These are phyloP conservation scores for Vanrija sp. DNA, from an alignment of 1,284 basidiomycete species.

Conservation along the genomic window DNA sequence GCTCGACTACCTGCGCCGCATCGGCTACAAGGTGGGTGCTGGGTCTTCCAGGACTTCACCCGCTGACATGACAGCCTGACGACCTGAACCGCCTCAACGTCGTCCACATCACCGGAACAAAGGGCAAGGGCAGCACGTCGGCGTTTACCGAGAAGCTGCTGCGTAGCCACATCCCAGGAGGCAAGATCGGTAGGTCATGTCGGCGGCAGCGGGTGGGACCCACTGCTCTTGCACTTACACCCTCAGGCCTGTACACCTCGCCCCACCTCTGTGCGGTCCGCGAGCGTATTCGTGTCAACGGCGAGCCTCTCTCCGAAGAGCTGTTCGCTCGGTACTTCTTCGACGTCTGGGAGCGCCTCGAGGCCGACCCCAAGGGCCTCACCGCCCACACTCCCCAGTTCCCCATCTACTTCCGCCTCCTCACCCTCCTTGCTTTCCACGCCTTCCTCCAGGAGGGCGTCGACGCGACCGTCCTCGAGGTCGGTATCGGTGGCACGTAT, in stretches of 20 bases:
- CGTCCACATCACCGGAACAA: conserved; percentile 96
- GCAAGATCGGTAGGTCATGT: conserved; percentile 32
- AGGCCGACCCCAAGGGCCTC: conserved; percentile 57
- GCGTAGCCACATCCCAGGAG: conserved; percentile 31
- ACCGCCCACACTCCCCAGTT: conserved; percentile 57
- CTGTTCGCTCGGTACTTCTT: conserved; percentile 90
- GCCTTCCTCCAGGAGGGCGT: conserved; percentile 69
- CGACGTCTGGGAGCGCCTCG: conserved; percentile 88
- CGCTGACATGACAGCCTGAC: conserved; percentile 56
- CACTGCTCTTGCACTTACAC: background rate
- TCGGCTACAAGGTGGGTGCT: conserved; percentile 73
- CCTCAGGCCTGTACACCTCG: conserved; percentile 83
- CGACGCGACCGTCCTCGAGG: conserved; percentile 90
- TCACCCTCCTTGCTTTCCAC: conserved; percentile 91
- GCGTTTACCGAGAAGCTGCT: conserved; percentile 69
- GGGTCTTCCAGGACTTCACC: background rate
- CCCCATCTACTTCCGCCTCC: conserved; percentile 90
- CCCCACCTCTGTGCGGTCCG: conserved; percentile 95
- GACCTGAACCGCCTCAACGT: conserved; percentile 88
- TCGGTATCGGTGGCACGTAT: conserved; percentile 90
- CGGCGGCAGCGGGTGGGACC: too few relatives aligned
- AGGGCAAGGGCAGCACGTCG: conserved; percentile 96
- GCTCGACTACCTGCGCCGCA: conserved; percentile 79
- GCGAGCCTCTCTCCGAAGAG: conserved; percentile 79
- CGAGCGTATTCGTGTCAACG: conserved; percentile 93